Evolutionary conservation across 192 early-diverging fungal genomes (phyloP).

Genomic region (Coemansia aciculifera): DNA sequence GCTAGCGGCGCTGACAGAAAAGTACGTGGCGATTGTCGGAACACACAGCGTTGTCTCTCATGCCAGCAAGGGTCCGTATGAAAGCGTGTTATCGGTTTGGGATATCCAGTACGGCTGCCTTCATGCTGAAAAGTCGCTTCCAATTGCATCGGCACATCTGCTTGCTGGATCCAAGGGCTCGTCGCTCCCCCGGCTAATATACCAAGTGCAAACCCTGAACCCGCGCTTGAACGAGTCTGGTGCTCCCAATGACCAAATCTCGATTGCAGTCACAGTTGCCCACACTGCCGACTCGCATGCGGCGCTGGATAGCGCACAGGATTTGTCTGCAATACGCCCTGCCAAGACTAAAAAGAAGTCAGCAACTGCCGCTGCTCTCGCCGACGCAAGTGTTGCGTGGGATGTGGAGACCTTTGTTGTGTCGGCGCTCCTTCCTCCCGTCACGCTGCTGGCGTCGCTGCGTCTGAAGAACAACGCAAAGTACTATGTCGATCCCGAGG

Average conservation of each 20-base stretch:
- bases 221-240: slow-evolving; percentile 35
- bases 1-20: slow-evolving; percentile 41
- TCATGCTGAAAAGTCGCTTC: slow-evolving; percentile 44
- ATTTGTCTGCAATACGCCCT: not conserved
- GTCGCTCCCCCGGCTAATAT: slow-evolving; percentile 34
- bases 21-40: slow-evolving; percentile 50
- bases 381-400: slow-evolving; percentile 21
- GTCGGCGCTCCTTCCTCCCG: slow-evolving; percentile 45
- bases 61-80: slow-evolving; percentile 43
- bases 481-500: slow-evolving; percentile 52
- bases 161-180: slow-evolving; percentile 18
- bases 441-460: slow-evolving; percentile 48
- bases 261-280: slow-evolving; percentile 41
- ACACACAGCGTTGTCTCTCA: slow-evolving; percentile 54
- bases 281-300: slow-evolving; percentile 34
- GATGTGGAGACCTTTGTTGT: slow-evolving; percentile 40
- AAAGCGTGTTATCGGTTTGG: slow-evolving; percentile 52
- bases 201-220: slow-evolving; percentile 45
- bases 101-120: slow-evolving; percentile 55
- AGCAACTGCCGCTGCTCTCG: not conserved
- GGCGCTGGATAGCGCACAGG: slow-evolving; percentile 23
- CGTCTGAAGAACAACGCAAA: slow-evolving; percentile 53
- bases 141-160: slow-evolving; percentile 26
- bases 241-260: slow-evolving; percentile 44
- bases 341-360: slow-evolving; percentile 11